Conservation (phyloP, 2,329 filamentous ascomycete species). For the Pseudogymnoascus sp. region DNA sequence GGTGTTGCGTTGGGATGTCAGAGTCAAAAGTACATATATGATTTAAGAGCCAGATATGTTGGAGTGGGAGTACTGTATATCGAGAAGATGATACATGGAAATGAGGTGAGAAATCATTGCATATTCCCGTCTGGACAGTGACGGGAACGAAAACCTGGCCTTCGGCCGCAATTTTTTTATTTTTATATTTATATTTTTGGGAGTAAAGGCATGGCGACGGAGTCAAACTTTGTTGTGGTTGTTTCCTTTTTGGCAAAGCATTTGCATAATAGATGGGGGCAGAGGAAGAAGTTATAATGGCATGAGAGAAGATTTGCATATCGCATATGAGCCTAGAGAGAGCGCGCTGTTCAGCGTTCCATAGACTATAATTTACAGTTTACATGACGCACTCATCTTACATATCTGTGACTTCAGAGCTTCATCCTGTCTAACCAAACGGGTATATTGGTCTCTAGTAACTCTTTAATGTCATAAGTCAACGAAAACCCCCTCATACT, state of each 20-base stretch:
- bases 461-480: neutral
- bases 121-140: neutral
- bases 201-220: conserved; percentile 7
- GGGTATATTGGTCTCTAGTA: neutral
- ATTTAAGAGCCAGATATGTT: conserved; percentile 1
- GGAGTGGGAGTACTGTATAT: neutral
- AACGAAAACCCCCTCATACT: neutral
- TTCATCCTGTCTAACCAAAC: neutral
- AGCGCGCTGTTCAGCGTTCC: neutral
- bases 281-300: neutral
- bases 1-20: neutral
- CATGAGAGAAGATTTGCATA: neutral
- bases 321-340: neutral
- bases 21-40: conserved; percentile 5
- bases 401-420: neutral
- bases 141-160: neutral
- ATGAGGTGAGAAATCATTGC: neutral
- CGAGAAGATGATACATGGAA: neutral
- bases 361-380: neutral
- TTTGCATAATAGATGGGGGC: neutral
- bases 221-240: neutral
- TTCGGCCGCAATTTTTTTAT: neutral
- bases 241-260: conserved; percentile 5
- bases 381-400: neutral
- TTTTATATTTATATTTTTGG: neutral